Conservation (phyloP, 2,329 filamentous ascomycete species). For the Claviceps digitariae region DNA sequence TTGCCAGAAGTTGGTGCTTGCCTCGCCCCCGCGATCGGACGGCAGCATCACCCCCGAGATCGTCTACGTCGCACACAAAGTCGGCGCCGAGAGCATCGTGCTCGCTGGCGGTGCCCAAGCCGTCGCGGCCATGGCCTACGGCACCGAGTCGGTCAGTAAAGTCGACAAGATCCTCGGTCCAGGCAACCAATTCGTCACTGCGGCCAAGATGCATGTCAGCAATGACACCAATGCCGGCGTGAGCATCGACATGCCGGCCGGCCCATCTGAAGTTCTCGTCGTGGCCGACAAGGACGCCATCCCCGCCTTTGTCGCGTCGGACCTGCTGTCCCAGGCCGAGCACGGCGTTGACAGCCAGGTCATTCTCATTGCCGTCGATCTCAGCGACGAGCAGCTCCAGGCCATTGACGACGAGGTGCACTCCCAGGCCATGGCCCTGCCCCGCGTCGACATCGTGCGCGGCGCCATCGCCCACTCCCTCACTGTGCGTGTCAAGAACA, state of each 20-base stretch:
- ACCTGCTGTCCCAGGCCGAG: constrained; percentile 89
- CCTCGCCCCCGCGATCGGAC: constrained; percentile 78
- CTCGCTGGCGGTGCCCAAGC: constrained; percentile 92
- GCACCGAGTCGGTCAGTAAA: constrained; percentile 85
- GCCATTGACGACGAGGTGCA: constrained; percentile 90
- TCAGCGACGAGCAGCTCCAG: constrained; percentile 56
- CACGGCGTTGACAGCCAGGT: constrained; percentile 96
- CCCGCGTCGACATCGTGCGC: constrained; percentile 83
- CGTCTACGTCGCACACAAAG: constrained; percentile 93
- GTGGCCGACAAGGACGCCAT: constrained; percentile 79
- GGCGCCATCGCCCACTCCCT: constrained; percentile 85
- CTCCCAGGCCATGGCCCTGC: constrained; percentile 71
- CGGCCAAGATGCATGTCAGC: constrained; percentile 94
- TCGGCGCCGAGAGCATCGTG: constrained; percentile 90
- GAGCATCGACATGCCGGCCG: constrained; percentile 96
- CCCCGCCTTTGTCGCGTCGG: constrained; percentile 88
- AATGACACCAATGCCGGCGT: constrained; percentile 95
- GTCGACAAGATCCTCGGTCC: constrained; percentile 98
- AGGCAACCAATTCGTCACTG: constrained; percentile 96
- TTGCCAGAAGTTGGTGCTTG: constrained; percentile 87
- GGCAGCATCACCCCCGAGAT: constrained; percentile 92
- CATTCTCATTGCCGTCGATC: constrained; percentile 72
- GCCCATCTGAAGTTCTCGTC: constrained; percentile 93
- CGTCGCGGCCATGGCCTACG: constrained; percentile 92
- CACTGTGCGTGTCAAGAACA: constrained; percentile 60